These are phyloP conservation scores for Oryza punctata DNA, from an alignment of 176 grass and related monocot genomes.

Conservation along the genomic window DNA sequence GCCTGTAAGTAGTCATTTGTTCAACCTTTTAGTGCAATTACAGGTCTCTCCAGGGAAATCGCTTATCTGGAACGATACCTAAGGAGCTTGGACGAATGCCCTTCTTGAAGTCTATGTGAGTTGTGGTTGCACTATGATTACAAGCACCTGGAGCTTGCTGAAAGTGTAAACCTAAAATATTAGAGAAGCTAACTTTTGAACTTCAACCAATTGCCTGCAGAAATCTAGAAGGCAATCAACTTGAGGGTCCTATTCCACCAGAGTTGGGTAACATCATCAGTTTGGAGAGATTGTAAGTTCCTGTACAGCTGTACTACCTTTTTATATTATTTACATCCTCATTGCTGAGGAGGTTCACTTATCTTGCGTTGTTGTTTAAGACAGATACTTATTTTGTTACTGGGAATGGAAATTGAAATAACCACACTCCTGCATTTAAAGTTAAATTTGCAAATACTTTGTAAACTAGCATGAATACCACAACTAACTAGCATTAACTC, in stretches of 20 bases:
- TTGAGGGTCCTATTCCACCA: slow-evolving; percentile 71
- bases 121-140: slow-evolving; percentile 20
- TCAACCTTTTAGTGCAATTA: slow-evolving; percentile 40
- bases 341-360: slow-evolving; percentile 2
- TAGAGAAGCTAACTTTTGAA: slow-evolving; percentile 34
- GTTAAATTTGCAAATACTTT: background rate
- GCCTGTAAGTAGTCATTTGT: slow-evolving; percentile 21
- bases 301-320: background rate
- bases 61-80: slow-evolving; percentile 60
- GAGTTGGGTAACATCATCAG: slow-evolving; percentile 66
- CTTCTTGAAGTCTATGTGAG: slow-evolving; percentile 73
- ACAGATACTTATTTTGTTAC: background rate
- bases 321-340: slow-evolving; percentile 35
- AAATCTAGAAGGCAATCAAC: slow-evolving; percentile 65
- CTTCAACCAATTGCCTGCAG: slow-evolving; percentile 40
- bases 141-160: slow-evolving; percentile 3
- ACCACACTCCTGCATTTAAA: background rate
- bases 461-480: slow-evolving; percentile 26
- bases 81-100: slow-evolving; percentile 79
- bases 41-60: slow-evolving; percentile 89
- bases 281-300: slow-evolving; percentile 77
- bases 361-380: slow-evolving; percentile 3
- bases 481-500: background rate
- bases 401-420: background rate
- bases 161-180: slow-evolving; percentile 24